Conservation (phyloP, 495 filamentous ascomycete genomes). For the Tetracladium setigerum region DNA sequence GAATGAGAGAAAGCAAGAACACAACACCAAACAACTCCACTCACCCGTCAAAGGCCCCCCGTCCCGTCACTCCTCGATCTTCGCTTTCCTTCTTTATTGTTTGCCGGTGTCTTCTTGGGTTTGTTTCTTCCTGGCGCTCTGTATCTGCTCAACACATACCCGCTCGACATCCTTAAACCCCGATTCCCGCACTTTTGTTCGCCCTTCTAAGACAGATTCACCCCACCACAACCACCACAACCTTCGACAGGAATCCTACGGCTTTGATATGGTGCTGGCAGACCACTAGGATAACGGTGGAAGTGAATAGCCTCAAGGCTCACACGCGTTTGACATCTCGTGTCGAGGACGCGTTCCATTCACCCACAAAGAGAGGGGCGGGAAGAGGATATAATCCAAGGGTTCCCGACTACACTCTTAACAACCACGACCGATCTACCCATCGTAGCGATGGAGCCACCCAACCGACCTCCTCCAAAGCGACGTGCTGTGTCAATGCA, state of each 20-base stretch:
- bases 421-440: background rate
- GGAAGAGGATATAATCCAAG: background rate
- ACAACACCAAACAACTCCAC: too few species aligned
- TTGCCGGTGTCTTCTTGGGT: too few species aligned
- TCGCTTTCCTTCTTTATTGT: too few species aligned
- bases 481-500: conserved; percentile 6
- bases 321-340: conserved; percentile 16
- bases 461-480: conserved; percentile 5
- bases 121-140: too few species aligned
- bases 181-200: background rate
- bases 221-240: conserved; percentile 5
- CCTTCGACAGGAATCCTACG: background rate
- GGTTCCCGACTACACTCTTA: background rate
- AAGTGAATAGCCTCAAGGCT: conserved; percentile 8
- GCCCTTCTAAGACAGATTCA: background rate
- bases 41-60: too few species aligned
- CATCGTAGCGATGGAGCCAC: conserved; percentile 16
- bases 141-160: too few species aligned
- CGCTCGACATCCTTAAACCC: too few species aligned
- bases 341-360: conserved; percentile 18
- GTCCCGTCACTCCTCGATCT: too few species aligned
- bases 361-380: conserved; percentile 2
- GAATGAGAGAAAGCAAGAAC: too few species aligned
- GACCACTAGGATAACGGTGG: conserved; percentile 11
- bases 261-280: conserved; percentile 16